Evolutionary conservation across 768 basidiomycete genomes (phyloP).

Genomic region (Suillus fuscotomentosus): DNA sequence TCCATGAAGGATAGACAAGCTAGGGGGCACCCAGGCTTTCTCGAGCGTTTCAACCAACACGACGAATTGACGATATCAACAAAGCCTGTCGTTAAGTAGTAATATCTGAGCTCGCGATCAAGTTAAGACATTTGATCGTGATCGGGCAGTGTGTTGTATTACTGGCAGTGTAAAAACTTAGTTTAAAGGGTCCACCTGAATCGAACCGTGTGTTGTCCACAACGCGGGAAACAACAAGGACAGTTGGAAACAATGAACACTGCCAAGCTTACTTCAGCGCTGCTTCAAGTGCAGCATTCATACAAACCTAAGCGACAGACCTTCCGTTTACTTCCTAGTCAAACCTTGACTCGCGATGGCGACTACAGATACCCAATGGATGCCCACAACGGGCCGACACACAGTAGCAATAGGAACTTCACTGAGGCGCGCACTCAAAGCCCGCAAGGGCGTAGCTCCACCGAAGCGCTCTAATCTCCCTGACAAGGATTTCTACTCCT

Average conservation of each 20-base stretch:
- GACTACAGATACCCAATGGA: constrained; percentile 46
- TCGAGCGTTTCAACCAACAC: neutral
- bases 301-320: neutral
- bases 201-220: neutral
- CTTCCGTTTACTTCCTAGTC: neutral
- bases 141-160: neutral
- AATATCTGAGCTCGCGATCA: neutral
- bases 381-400: constrained; percentile 58
- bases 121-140: neutral
- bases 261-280: constrained; percentile 1
- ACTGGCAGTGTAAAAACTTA: neutral
- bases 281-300: neutral
- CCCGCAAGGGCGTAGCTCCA: constrained; percentile 54
- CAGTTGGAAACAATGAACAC: neutral
- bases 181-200: neutral
- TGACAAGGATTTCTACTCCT: constrained; percentile 72
- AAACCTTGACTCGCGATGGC: constrained; percentile 35
- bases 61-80: too few relatives aligned
- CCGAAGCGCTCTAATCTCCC: constrained; percentile 46
- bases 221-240: neutral
- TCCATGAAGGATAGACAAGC: neutral
- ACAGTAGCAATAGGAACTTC: constrained; percentile 61
- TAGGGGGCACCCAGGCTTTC: neutral
- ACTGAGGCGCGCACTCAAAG: constrained; percentile 63
- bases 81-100: too few relatives aligned